Base-by-base conservation (phyloP, 2,329 filamentous ascomycete species). In the Beauveria caledonica region DNA sequence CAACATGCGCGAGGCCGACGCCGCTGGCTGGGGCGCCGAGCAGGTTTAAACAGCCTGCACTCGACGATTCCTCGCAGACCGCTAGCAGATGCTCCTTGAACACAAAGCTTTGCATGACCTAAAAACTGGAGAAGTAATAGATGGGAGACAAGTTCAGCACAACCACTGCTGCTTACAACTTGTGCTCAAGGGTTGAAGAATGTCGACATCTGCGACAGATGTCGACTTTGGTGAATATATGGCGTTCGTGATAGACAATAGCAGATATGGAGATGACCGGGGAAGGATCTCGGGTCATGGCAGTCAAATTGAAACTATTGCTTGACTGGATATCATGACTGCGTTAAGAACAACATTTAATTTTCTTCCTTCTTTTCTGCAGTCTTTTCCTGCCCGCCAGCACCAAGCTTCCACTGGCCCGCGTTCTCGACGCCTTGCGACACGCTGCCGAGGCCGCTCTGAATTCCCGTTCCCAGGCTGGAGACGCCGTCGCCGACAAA, bases 1-100 rank as follows among this genome's bases (percentile, higher is more conserved):
- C 72, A 92, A 90, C 78, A 92, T 92, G 88, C 85, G 88, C 72
- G 88, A 90, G 73, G 85, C 84, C 64, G 87, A 90, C 69, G 69
- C 65, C 53, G 81, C 83, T 66, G 85, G 86, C 68, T 91, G 88
- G 87, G 88, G 87, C 60, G 86, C 87, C 63, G 88, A 90, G 78
- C 86, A 89, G 77, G 86, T 90, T 67, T 89, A 86, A 72, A 61
- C 27, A 48, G 57, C 36, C 36, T 10, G 23, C 9, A 21, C 3
- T 15, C 7, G 39, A 27, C 27, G 36, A 10, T 8, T 17, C n/a
- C 25, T 13, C 29, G 21, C 27, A 25, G 13, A 5, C 27, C n/a
- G 27, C 27, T 1, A 9, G 25, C n/a, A 29, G 40, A 10, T 11
- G 23, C 7, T n/a, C 46, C 5, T 10, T 29, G 8, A 1, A 0